Percentiles rank a stretch among this genome's conserved stretches.
Conservation (phyloP, 2,329 filamentous ascomycete genomes). For the Myriosclerotinia curreyana region DNA sequence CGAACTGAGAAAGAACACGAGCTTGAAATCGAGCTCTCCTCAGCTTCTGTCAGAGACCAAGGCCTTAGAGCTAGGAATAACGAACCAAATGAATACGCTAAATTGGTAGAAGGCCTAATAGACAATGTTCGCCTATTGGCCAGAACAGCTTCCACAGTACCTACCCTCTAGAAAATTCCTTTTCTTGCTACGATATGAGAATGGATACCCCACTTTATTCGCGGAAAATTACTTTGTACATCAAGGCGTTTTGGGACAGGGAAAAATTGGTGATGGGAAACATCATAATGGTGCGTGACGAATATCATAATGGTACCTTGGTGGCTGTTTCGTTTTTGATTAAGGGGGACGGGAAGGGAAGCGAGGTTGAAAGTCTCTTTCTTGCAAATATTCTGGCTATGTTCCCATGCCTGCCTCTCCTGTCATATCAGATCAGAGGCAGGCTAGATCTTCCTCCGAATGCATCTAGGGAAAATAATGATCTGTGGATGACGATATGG, state of each 20-base stretch:
- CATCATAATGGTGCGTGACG: background rate
- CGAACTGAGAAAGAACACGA: conserved; percentile 67
- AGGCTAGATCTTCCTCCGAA: no score
- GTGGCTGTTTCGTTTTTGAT: background rate
- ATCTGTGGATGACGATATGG: background rate
- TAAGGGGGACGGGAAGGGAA: no score
- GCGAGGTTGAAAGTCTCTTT: background rate
- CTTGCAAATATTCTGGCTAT: background rate
- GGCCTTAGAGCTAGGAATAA: conserved; percentile 53
- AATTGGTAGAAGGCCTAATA: conserved; percentile 69
- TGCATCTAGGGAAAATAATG: background rate
- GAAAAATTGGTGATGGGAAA: background rate
- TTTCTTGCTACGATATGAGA: background rate
- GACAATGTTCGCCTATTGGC: conserved; percentile 54
- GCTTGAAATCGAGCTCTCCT: conserved; percentile 73
- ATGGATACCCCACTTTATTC: background rate
- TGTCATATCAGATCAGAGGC: background rate
- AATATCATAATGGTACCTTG: background rate
- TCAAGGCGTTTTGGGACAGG: background rate
- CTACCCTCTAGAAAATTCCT: background rate
- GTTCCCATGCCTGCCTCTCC: background rate
- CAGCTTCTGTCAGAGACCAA: conserved; percentile 62
- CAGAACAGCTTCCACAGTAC: conserved; percentile 14
- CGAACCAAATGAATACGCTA: conserved; percentile 57
- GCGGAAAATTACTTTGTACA: background rate